Evolutionary conservation across 345 rosid species (phyloP).

Genomic region (Citrus cavaleriei): DNA sequence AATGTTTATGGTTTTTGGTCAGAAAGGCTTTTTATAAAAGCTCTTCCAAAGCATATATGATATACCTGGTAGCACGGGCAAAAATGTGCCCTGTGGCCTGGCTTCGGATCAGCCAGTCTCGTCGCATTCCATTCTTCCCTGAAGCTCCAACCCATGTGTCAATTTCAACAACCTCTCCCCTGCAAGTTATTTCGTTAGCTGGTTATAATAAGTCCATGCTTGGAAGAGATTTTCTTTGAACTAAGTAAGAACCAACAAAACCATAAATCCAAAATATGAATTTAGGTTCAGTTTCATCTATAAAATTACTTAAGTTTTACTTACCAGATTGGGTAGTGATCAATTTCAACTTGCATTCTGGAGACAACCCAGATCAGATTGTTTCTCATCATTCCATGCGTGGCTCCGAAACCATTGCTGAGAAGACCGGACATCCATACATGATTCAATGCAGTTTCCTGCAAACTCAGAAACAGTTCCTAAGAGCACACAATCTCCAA

Average conservation of each 20-base stretch:
- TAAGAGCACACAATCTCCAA: neutral
- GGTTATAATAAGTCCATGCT: neutral
- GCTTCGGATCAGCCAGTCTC: slow-evolving; percentile 67
- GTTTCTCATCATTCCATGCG: slow-evolving; percentile 65
- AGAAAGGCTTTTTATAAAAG: neutral
- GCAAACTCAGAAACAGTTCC: neutral
- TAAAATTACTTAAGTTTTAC: neutral
- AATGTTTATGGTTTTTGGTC: neutral
- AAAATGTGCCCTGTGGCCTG: slow-evolving; percentile 57
- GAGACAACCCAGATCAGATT: slow-evolving; percentile 77
- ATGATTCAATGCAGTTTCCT: slow-evolving; percentile 75
- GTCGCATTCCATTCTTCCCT: slow-evolving; percentile 68
- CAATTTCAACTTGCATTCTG: slow-evolving; percentile 55
- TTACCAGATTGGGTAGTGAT: slow-evolving; percentile 68
- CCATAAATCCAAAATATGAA: neutral
- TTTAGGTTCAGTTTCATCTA: neutral
- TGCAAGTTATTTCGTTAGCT: slow-evolving; percentile 9
- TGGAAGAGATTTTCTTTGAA: neutral
- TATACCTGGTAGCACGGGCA: slow-evolving; percentile 58
- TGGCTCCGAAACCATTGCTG: slow-evolving; percentile 69
- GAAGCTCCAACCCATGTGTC: slow-evolving; percentile 78
- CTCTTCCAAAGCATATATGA: neutral
- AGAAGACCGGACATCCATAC: slow-evolving; percentile 82
- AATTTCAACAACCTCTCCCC: slow-evolving; percentile 67
- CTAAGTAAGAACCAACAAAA: neutral